These are phyloP conservation scores for Toxoplasma gondii DNA, from an alignment of 169 alveolate species.

Conservation along the genomic window DNA sequence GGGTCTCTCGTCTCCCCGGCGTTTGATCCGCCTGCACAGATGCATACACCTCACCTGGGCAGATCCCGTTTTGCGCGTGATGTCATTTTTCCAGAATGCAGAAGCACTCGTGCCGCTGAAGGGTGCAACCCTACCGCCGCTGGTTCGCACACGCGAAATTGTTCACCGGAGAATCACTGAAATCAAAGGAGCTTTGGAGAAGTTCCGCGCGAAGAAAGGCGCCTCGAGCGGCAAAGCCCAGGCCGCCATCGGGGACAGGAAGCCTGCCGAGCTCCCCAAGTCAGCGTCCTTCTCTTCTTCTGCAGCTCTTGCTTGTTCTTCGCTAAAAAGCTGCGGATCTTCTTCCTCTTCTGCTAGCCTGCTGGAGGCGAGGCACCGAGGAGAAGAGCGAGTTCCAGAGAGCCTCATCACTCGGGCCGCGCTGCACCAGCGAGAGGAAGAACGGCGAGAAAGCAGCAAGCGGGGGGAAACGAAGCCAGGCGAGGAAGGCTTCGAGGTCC, in stretches of 20 bases:
- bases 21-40: neutral
- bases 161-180: constrained; percentile 1
- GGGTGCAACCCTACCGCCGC: constrained; percentile 36
- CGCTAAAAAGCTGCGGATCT: neutral
- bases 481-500: neutral
- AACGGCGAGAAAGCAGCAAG: neutral
- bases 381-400: neutral
- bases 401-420: neutral
- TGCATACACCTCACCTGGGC: too few relatives aligned
- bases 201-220: neutral
- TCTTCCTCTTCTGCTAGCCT: neutral
- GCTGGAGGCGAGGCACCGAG: neutral
- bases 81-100: neutral
- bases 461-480: neutral
- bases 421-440: neutral
- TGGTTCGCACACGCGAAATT: constrained; percentile 20
- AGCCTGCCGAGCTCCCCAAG: neutral
- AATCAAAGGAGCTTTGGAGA: constrained; percentile 14
- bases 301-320: neutral
- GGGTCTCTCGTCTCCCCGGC: neutral
- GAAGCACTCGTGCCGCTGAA: constrained; percentile 27
- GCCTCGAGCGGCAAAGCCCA: neutral
- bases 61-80: too few relatives aligned
- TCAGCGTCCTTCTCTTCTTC: neutral
- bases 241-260: neutral